These are phyloP conservation scores for Talaromyces thailandensis DNA, from an alignment of 495 filamentous ascomycete genomes.

Conservation along the genomic window DNA sequence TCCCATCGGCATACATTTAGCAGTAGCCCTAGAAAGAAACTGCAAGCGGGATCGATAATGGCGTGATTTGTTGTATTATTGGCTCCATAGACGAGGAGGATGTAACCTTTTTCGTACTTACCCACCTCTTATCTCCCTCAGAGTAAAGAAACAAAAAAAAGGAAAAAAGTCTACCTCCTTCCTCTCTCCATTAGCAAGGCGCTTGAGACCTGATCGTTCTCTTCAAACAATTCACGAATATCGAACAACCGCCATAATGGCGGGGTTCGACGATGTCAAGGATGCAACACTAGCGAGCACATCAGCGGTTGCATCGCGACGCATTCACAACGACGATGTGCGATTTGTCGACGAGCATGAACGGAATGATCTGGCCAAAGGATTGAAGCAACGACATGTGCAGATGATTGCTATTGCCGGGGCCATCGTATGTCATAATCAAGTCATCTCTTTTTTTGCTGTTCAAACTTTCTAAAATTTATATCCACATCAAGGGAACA, in stretches of 20 bases:
- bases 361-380: conserved; percentile 18
- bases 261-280: background rate
- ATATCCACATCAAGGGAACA: conserved; percentile 32
- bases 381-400: conserved; percentile 38
- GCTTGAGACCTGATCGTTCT: background rate
- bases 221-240: background rate
- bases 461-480: background rate
- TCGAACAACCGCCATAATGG: background rate
- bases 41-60: background rate
- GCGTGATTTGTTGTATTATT: background rate
- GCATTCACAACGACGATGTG: background rate
- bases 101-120: background rate
- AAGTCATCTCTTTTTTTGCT: background rate
- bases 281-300: background rate
- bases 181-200: background rate
- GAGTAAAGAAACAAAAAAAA: no score
- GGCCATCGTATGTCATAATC: conserved; percentile 33
- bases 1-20: background rate
- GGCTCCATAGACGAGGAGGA: background rate
- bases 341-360: conserved; percentile 12
- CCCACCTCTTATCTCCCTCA: background rate
- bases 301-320: background rate
- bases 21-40: background rate
- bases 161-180: background rate
- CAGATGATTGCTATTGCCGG: conserved; percentile 53